Base-by-base conservation (phyloP, 345 rosid species). In the Conringia planisiliqua region DNA sequence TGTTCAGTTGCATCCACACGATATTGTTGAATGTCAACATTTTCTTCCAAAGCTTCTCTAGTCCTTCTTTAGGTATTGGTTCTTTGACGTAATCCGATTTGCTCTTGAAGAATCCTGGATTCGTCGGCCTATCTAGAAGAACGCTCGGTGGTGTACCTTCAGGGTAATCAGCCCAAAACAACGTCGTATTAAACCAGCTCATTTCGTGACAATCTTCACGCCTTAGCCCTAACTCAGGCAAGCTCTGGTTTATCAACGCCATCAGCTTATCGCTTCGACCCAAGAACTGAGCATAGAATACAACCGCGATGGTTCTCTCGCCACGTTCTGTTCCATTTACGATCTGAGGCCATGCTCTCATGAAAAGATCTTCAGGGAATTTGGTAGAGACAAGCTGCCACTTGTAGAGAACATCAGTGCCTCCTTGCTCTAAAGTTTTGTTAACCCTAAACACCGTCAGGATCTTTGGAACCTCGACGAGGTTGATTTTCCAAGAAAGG, bases 11-110 rank as follows among this genome's bases (percentile, higher is more conserved):
- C 86, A 90, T 29, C n/a, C 80, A 66, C 32, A 83, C 78, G 18
- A 5, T 4, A 29, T 22, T 47, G 14, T 70, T 82, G 29, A 81
- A 66, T 24, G 63, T 70, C 22, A 87, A 40, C 35, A 52, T 62
- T 58, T 71, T 12, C 71, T 76, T 63, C 83, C 83, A 85, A 7
- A 90, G 57, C 55, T 62, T 38, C 38, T 81, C 67, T 14, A 90
- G 17, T 3, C 62, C 77, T 11, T 18, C 27, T 62, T 74, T 78
- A 0, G 85, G 56, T 7, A 90, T 84, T 1, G 86, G 83, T 2
- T 74, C 66, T 50, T 78, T 72, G 3, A 89, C 85, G 22, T 81
- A 91, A 67, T 91, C 97, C 0, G 97, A 88, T 80, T 90, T 90
- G 42, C 67, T 73, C 70, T 87, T 87, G 64, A 74, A 52, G 32